Conservation (phyloP, 177 flowering plant species). For the Vitis hybrid region DNA sequence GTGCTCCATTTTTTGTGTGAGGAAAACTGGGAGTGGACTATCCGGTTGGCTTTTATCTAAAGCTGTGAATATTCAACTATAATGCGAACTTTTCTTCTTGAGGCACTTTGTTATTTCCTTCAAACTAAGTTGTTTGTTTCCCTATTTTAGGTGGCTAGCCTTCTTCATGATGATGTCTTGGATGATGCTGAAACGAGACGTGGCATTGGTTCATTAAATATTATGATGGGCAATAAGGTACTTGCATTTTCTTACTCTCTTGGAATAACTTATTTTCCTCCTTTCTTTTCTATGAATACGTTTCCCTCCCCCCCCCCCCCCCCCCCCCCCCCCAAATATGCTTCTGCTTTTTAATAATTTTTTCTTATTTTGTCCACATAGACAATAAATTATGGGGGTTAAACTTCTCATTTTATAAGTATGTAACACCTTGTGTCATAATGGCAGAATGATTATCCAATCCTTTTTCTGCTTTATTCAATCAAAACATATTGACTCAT, state of each 20-base stretch:
- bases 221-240: slow-evolving; percentile 97
- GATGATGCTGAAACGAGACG: slow-evolving; percentile 98
- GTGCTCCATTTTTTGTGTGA: background rate
- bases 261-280: slow-evolving; percentile 2
- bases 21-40: background rate
- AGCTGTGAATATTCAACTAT: background rate
- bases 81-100: background rate
- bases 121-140: slow-evolving; percentile 9
- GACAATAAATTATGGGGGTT: too few relatives aligned
- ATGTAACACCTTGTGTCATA: too few relatives aligned
- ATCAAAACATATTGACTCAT: too few relatives aligned
- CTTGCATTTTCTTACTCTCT: background rate
- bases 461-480: too few relatives aligned
- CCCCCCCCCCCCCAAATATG: background rate
- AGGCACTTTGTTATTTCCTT: background rate
- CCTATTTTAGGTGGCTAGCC: slow-evolving; percentile 83
- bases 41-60: background rate
- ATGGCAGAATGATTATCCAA: too few relatives aligned
- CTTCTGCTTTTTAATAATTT: background rate
- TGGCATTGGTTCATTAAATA: slow-evolving; percentile 89
- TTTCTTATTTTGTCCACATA: background rate
- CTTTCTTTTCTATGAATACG: background rate
- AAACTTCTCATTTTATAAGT: too few relatives aligned
- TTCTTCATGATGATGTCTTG: slow-evolving; percentile 96
- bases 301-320: too few relatives aligned